Evolutionary conservation across 768 basidiomycete genomes (phyloP), one percentile per base, ranked within the genome.

Genomic region (Suillus cothurnatus): DNA sequence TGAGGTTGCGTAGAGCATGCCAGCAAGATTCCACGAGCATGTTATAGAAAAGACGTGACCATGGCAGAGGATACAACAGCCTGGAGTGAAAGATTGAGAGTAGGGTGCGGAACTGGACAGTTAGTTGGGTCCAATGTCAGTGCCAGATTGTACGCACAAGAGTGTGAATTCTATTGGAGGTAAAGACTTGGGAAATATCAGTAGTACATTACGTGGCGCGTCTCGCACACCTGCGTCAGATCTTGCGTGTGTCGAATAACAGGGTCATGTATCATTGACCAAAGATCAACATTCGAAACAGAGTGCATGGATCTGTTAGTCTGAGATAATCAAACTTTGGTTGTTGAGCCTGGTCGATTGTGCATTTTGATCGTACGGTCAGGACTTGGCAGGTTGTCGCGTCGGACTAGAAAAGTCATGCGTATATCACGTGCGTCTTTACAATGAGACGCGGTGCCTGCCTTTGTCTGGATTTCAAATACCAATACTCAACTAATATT

Each of bases 11-110:
- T 43, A 19, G 41, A 21, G 19, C 19, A 21, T 43, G 19, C 41
- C 7, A 6, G 21, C 14, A 8, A 43, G 14, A 43, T 19, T 43
- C 39, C 8, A 66, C 68, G 31, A 84, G 83, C 32, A 92, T 23
- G 59, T 80, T 74, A 68, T 85, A 81, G 63, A 93, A 19, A 43
- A 7, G 17, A 43, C 7, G 41, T 19, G 39, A 7, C 19, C 12
- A 41, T 41, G 15, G 2, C 39, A 41, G 17, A 43, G 17, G 17
- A 19, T 43, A 19, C 17, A 43, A 43, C 41, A 15, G 6, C 17
- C 41, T 14, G 12, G 12, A 14, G 12, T 19, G 39, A 7, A 19
- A 43, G 34, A 34, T 34, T 34, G 9, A 34, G 19, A 43, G 41
- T 7, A 43, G 41, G 7, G 6, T 19, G 41, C 6, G 19, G 41